A percentile compares a stretch with the other conserved stretches of the same genome.
phyloP scores from a whole-genome alignment of 148 eudicot genomes.

The Rhododendron ferrugineum region DNA sequence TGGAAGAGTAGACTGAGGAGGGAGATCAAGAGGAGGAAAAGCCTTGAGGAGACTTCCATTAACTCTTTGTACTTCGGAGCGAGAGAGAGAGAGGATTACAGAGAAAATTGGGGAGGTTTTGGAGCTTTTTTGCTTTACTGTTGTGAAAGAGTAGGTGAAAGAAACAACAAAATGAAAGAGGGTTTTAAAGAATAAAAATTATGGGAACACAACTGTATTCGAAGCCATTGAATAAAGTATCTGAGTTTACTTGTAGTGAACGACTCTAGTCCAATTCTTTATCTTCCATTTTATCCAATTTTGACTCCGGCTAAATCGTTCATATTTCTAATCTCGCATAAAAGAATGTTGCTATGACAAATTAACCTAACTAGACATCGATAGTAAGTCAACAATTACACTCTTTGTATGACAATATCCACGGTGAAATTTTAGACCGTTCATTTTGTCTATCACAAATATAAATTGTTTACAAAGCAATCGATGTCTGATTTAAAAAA shows the following conservation, averaged over 20 bases:
- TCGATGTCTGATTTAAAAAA: not conserved
- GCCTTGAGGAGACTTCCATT: constrained; percentile 11
- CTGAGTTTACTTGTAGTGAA: not conserved
- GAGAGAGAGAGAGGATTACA: not conserved
- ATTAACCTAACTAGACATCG: not conserved
- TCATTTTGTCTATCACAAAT: not conserved
- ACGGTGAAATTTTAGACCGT: not conserved
- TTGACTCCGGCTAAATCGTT: not conserved
- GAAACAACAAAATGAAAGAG: not conserved
- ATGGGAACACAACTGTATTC: not conserved
- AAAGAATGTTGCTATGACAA: not conserved
- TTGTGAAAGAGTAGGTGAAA: not conserved
- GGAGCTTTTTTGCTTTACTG: not conserved
- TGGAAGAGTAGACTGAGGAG: constrained; percentile 17
- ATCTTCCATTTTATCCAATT: not conserved
- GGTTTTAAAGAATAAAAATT: not conserved
- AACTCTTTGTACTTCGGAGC: not conserved
- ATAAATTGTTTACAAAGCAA: not conserved
- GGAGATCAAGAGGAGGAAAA: constrained; percentile 13
- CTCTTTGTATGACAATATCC: not conserved
- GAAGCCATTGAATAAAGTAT: too few species aligned
- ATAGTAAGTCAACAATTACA: not conserved
- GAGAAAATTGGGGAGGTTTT: constrained; percentile 1
- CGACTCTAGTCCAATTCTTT: not conserved
- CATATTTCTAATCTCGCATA: not conserved